phyloP scores from a whole-genome alignment of 768 basidiomycete genomes.

The Thelephora ganbajun region DNA sequence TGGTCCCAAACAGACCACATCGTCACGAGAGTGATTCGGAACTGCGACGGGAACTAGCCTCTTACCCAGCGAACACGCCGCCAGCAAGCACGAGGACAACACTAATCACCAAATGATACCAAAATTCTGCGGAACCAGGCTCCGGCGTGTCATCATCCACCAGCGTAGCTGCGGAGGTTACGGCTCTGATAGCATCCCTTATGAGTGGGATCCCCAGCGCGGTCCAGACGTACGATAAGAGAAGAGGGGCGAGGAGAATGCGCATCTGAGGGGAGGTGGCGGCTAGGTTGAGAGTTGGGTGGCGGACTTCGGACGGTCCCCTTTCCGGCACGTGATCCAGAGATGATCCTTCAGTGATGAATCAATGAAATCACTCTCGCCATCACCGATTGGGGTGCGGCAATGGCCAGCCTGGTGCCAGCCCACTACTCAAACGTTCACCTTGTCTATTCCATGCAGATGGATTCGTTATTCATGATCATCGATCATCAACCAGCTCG shows the following conservation, averaged over 20 bases:
- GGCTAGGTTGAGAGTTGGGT: background rate
- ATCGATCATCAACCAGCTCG: too few species aligned
- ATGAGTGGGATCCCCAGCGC: background rate
- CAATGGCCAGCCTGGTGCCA: too few species aligned
- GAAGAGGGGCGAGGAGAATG: conserved; percentile 8
- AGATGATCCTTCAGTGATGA: too few species aligned
- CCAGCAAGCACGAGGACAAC: conserved; percentile 63
- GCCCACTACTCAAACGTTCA: too few species aligned
- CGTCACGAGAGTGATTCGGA: background rate
- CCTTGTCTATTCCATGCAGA: too few species aligned
- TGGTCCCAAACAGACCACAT: background rate
- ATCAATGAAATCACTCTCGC: too few species aligned
- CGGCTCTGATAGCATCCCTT: background rate
- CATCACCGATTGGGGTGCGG: too few species aligned
- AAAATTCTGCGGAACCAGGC: conserved; percentile 53
- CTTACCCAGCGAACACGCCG: conserved; percentile 87
- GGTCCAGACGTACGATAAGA: conserved; percentile 5
- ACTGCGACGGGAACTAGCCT: background rate
- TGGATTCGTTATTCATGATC: too few species aligned
- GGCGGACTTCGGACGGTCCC: too few species aligned
- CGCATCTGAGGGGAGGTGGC: background rate
- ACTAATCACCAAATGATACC: conserved; percentile 57
- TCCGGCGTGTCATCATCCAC: conserved; percentile 11
- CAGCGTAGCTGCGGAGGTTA: background rate
- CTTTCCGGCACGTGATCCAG: too few species aligned